Conservation (phyloP, 2,329 filamentous ascomycete genomes). For the Colletotrichum paranaense region DNA sequence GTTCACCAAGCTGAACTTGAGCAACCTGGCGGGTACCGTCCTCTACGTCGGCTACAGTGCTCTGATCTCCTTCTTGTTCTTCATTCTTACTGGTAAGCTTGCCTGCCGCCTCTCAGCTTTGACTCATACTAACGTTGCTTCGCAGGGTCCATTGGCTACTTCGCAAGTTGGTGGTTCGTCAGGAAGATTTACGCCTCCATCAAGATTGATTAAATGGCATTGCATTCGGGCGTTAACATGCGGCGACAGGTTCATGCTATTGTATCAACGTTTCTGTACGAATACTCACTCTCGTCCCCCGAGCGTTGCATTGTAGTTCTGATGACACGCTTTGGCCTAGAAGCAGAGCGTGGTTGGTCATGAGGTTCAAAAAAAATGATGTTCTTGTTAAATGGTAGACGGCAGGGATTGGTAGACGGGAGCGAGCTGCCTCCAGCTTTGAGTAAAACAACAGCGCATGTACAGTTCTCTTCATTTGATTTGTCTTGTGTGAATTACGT, state of each 20-base stretch:
- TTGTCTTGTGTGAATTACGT: not conserved
- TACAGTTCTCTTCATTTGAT: not conserved
- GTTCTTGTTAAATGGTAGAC: slow-evolving; percentile 23
- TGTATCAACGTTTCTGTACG: slow-evolving; percentile 29
- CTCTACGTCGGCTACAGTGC: slow-evolving; percentile 94
- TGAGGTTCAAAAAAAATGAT: slow-evolving; percentile 1
- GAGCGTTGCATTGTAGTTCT: slow-evolving; percentile 8
- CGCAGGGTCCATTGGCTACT: slow-evolving; percentile 92
- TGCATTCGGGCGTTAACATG: slow-evolving; percentile 2
- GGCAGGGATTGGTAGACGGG: slow-evolving; percentile 12
- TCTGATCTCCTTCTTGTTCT: slow-evolving; percentile 90
- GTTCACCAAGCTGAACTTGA: slow-evolving; percentile 86
- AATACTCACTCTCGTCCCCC: not conserved
- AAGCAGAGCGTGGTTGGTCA: slow-evolving; percentile 2
- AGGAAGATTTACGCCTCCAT: slow-evolving; percentile 96
- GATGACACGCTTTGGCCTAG: not conserved
- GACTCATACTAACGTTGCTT: not conserved
- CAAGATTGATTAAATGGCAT: slow-evolving; percentile 82
- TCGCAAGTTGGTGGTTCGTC: slow-evolving; percentile 94
- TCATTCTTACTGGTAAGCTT: slow-evolving; percentile 90
- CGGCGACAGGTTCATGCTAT: not conserved
- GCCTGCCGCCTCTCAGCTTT: not conserved
- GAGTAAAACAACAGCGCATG: not conserved
- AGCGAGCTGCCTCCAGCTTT: not conserved
- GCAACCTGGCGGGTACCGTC: slow-evolving; percentile 85